These are phyloP conservation scores for Salvia hispanica DNA, from an alignment of 257 asterid species.

Conservation along the genomic window DNA sequence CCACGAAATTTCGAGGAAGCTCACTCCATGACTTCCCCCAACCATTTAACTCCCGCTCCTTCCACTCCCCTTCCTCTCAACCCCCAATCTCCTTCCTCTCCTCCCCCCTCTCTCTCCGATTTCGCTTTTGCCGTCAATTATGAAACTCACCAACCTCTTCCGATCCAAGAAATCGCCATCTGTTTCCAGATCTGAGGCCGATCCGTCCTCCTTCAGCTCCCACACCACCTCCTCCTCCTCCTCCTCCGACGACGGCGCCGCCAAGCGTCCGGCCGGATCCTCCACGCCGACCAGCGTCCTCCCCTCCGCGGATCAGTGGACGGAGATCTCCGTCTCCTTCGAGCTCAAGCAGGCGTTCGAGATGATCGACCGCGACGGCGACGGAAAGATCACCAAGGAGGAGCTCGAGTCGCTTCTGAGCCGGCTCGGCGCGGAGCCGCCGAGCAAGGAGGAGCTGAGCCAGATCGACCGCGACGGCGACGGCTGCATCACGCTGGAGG, in stretches of 20 bases:
- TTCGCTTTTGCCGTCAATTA: constrained; percentile 32
- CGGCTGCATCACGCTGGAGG: constrained; percentile 69
- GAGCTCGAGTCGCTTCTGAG: constrained; percentile 55
- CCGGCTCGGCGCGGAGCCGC: constrained; percentile 61
- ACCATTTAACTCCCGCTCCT: constrained; percentile 45
- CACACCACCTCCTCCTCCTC: constrained; percentile 44
- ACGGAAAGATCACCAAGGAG: constrained; percentile 59
- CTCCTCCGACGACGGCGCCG: constrained; percentile 35
- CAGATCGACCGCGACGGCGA: constrained; percentile 68
- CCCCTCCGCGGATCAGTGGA: constrained; percentile 55
- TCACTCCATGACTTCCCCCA: constrained; percentile 35
- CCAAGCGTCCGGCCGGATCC: constrained; percentile 39
- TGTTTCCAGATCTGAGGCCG: constrained; percentile 49
- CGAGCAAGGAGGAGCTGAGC: constrained; percentile 53
- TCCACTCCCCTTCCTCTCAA: constrained; percentile 40
- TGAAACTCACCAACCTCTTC: constrained; percentile 58
- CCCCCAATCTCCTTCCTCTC: constrained; percentile 13
- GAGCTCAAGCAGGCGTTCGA: constrained; percentile 66
- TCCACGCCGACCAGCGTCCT: constrained; percentile 80
- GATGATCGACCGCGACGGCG: constrained; percentile 72
- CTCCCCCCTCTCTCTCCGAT: neutral
- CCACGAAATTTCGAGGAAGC: constrained; percentile 46
- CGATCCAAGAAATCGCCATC: constrained; percentile 44
- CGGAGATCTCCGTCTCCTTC: constrained; percentile 37
- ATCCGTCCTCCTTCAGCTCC: constrained; percentile 47